Percentiles rank a stretch among this genome's conserved stretches.
These are phyloP conservation scores for Neopestalotiopsis rosae DNA, from an alignment of 2,329 filamentous ascomycete genomes.

Conservation along the genomic window DNA sequence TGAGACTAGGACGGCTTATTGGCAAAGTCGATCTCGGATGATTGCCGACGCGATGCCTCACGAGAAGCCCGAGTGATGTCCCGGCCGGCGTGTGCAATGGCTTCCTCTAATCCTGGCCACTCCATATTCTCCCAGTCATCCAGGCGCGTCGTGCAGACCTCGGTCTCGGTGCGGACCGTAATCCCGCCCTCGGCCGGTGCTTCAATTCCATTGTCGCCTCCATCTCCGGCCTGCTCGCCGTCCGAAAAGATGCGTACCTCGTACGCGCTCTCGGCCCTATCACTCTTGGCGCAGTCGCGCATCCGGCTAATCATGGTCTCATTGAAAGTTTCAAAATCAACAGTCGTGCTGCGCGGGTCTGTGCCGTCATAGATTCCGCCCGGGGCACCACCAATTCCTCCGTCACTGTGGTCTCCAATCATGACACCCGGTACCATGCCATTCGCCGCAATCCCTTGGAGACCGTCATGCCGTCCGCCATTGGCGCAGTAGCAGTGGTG, in stretches of 20 bases:
- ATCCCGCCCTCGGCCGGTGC: constrained; percentile 1
- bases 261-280: constrained; percentile 7
- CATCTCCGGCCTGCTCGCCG: neutral
- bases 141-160: neutral
- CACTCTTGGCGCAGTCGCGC: constrained; percentile 9
- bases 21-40: constrained; percentile 8
- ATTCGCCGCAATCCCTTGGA: neutral
- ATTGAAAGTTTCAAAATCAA: constrained; percentile 15
- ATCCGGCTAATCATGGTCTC: constrained; percentile 12
- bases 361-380: constrained; percentile 16
- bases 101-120: constrained; percentile 3
- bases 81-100: neutral
- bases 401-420: neutral
- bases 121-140: constrained; percentile 3
- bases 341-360: neutral
- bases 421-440: neutral
- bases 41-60: neutral
- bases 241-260: constrained; percentile 13
- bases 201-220: neutral
- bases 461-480: neutral
- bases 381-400: neutral
- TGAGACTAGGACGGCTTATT: neutral
- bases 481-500: constrained; percentile 2
- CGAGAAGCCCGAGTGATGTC: neutral
- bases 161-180: constrained; percentile 2